phyloP scores from a whole-genome alignment of 2,329 filamentous ascomycete genomes.

The Penicillium hesseltinei region DNA sequence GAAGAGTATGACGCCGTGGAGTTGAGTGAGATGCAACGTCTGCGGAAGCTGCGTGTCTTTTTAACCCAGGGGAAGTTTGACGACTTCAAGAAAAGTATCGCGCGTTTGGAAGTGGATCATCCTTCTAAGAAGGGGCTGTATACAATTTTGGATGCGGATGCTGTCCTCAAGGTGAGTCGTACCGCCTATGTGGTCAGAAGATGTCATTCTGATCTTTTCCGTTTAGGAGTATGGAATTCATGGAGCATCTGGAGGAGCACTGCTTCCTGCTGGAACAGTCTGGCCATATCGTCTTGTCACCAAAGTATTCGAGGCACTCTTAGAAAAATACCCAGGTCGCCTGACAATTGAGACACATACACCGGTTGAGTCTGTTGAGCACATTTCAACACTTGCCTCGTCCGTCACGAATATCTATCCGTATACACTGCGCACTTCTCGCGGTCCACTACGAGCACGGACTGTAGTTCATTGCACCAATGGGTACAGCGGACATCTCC shows the following conservation, averaged over 20 bases:
- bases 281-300: slow-evolving; percentile 42
- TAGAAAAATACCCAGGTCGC: slow-evolving; percentile 24
- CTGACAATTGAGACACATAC: slow-evolving; percentile 35
- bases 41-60: slow-evolving; percentile 28
- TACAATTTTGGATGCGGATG: slow-evolving; percentile 20
- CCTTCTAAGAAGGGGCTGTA: slow-evolving; percentile 25
- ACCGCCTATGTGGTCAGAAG: too few relatives aligned
- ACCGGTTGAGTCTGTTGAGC: slow-evolving; percentile 26
- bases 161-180: slow-evolving; percentile 12
- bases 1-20: slow-evolving; percentile 33
- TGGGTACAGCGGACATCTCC: slow-evolving; percentile 42
- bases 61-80: slow-evolving; percentile 20
- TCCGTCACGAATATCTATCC: slow-evolving; percentile 16
- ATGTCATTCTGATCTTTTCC: neutral
- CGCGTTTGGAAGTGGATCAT: slow-evolving; percentile 23
- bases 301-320: slow-evolving; percentile 22
- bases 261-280: slow-evolving; percentile 33
- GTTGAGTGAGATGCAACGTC: slow-evolving; percentile 22
- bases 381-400: slow-evolving; percentile 5
- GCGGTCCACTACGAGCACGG: slow-evolving; percentile 35
- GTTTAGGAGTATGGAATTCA: slow-evolving; percentile 22
- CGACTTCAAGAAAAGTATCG: slow-evolving; percentile 21
- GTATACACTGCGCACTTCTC: slow-evolving; percentile 35
- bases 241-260: slow-evolving; percentile 22
- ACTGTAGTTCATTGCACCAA: slow-evolving; percentile 48